phyloP scores from a whole-genome alignment of 192 early-diverging fungal genomes.

The Lunasporangiospora selenospora region DNA sequence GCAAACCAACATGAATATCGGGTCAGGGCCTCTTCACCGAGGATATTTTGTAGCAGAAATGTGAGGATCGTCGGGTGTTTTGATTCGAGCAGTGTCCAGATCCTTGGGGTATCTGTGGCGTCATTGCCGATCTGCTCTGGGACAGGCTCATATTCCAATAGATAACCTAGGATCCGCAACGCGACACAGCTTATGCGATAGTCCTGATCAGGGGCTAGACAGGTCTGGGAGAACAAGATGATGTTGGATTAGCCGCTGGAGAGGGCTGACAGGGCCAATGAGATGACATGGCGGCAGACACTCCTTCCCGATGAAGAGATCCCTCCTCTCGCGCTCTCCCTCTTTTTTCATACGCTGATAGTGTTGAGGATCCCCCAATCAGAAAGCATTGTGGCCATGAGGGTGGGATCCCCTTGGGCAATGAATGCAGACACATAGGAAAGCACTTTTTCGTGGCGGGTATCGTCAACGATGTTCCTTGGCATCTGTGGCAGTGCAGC shows the following conservation, averaged over 20 bases:
- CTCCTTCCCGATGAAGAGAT: too few species aligned
- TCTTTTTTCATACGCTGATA: constrained; percentile 34
- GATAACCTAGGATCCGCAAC: constrained; percentile 40
- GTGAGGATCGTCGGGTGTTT: constrained; percentile 25
- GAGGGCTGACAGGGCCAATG: too few species aligned
- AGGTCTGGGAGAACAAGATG: constrained; percentile 6
- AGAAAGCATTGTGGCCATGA: constrained; percentile 29
- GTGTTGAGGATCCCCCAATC: constrained; percentile 53
- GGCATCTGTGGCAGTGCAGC: constrained; percentile 70
- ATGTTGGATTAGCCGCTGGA: too few species aligned
- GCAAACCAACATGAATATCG: constrained; percentile 49
- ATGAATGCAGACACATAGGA: constrained; percentile 63
- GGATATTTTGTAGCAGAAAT: constrained; percentile 42
- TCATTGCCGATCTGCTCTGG: not conserved
- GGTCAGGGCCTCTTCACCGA: constrained; percentile 40
- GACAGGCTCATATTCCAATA: constrained; percentile 19
- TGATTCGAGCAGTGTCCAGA: constrained; percentile 23
- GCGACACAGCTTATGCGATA: constrained; percentile 49
- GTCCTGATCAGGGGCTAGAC: constrained; percentile 31
- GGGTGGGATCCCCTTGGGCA: constrained; percentile 26
- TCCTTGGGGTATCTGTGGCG: not conserved
- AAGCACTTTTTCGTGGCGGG: constrained; percentile 78
- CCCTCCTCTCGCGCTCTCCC: too few species aligned
- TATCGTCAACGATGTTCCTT: constrained; percentile 74
- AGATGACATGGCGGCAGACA: too few species aligned